Evolutionary conservation across 2,329 filamentous ascomycete genomes (phyloP).

Genomic region (Aspergillus niger): DNA sequence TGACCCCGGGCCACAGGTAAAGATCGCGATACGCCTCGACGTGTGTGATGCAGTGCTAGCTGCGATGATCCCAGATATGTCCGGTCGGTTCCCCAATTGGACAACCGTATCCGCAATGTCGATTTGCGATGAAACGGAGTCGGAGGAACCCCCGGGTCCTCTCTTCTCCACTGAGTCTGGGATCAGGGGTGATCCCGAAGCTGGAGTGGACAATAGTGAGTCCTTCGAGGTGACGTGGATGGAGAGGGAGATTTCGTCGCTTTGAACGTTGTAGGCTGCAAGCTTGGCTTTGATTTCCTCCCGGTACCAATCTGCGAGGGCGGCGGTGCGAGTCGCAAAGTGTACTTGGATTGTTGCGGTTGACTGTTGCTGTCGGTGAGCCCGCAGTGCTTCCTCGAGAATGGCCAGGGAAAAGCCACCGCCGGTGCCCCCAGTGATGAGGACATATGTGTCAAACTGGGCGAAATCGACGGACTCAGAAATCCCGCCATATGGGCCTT

Average conservation of each 20-base stretch:
- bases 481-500: conserved; percentile 61
- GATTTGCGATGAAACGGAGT: neutral
- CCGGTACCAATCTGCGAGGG: neutral
- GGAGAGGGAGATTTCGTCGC: neutral
- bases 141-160: neutral
- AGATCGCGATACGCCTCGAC: conserved; percentile 28
- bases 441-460: conserved; percentile 47
- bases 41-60: conserved; percentile 17
- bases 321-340: neutral
- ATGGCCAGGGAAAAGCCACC: conserved; percentile 56
- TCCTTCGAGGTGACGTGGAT: neutral
- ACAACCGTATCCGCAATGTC: neutral
- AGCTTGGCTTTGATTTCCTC: neutral
- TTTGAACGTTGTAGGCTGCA: neutral
- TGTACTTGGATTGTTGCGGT: neutral
- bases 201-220: neutral
- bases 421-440: conserved; percentile 60
- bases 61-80: conserved; percentile 30
- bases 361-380: neutral
- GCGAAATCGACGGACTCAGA: conserved; percentile 39
- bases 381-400: conserved; percentile 41
- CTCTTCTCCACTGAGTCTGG: neutral
- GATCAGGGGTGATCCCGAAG: neutral
- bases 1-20: conserved; percentile 48
- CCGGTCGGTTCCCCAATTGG: conserved; percentile 30